Percentiles rank a stretch among this genome's conserved stretches.
These are phyloP conservation scores for Amniculicola lignicola DNA, from an alignment of 495 filamentous ascomycete genomes.

Conservation along the genomic window DNA sequence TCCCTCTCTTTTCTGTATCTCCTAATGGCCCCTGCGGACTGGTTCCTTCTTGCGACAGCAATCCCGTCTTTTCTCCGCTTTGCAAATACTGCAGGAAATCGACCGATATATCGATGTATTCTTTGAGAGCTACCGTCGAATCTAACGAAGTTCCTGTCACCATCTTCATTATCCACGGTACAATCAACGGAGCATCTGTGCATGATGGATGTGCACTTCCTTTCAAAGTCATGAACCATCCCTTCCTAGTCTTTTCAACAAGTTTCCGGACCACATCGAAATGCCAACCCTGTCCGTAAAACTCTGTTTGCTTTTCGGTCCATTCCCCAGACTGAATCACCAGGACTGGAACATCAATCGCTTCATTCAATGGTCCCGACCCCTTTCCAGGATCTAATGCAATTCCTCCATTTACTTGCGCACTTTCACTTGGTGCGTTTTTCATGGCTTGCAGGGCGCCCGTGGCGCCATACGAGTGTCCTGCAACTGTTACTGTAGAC, in stretches of 20 bases:
- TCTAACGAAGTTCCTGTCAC: constrained; percentile 47
- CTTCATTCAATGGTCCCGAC: constrained; percentile 51
- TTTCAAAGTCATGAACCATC: constrained; percentile 52
- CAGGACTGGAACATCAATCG: constrained; percentile 49
- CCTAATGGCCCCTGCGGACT: constrained; percentile 27
- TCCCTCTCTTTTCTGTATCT: constrained; percentile 3
- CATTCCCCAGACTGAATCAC: constrained; percentile 53
- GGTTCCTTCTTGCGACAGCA: constrained; percentile 9
- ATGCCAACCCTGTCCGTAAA: constrained; percentile 50
- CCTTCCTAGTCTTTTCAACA: constrained; percentile 35
- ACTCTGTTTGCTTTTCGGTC: constrained; percentile 46
- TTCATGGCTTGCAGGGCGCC: constrained; percentile 49
- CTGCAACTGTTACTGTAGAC: constrained; percentile 47
- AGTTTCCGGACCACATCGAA: constrained; percentile 51
- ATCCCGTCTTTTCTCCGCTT: constrained; percentile 12
- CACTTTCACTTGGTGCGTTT: constrained; percentile 11
- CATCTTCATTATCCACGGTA: constrained; percentile 48
- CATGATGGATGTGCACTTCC: constrained; percentile 53
- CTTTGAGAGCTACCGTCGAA: constrained; percentile 39
- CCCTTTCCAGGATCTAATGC: constrained; percentile 45
- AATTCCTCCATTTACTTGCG: constrained; percentile 34
- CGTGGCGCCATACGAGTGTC: constrained; percentile 56
- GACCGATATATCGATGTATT: constrained; percentile 48
- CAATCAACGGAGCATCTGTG: constrained; percentile 54
- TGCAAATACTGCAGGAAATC: constrained; percentile 46